Conservation (phyloP, 164 flowering plant species). For the Vitis amurensis region DNA sequence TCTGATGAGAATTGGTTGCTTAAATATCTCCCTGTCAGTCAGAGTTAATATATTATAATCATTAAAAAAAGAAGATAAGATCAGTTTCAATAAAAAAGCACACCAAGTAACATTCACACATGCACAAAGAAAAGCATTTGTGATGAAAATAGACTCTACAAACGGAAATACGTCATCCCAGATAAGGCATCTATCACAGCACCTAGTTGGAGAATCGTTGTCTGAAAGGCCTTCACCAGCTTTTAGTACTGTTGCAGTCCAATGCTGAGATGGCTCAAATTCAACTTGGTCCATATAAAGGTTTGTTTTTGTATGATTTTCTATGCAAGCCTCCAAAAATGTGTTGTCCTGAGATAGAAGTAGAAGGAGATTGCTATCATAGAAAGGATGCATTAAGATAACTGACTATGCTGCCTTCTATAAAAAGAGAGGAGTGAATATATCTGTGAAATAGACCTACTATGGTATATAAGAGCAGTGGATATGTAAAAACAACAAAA, state of each 20-base stretch:
- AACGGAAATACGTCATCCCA: constrained; percentile 2
- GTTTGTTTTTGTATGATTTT: constrained; percentile 90
- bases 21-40: constrained; percentile 60
- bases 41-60: constrained; percentile 10
- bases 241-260: constrained; percentile 64
- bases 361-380: constrained; percentile 1
- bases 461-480: neutral
- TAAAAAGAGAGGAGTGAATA: neutral
- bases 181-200: constrained; percentile 13
- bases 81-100: constrained; percentile 10
- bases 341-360: constrained; percentile 66
- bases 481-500: neutral
- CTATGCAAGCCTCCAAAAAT: constrained; percentile 91
- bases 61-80: constrained; percentile 3
- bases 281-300: constrained; percentile 99
- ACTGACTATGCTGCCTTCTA: neutral
- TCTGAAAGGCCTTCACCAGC: constrained; percentile 55
- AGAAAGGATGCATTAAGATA: neutral
- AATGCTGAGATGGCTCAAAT: constrained; percentile 82
- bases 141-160: constrained; percentile 6
- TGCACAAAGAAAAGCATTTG: neutral
- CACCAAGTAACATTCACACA: neutral
- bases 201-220: constrained; percentile 42
- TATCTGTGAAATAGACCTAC: neutral
- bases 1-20: constrained; percentile 74